Base-by-base conservation (phyloP, 768 basidiomycete genomes). In the Lactarius psammicola region DNA sequence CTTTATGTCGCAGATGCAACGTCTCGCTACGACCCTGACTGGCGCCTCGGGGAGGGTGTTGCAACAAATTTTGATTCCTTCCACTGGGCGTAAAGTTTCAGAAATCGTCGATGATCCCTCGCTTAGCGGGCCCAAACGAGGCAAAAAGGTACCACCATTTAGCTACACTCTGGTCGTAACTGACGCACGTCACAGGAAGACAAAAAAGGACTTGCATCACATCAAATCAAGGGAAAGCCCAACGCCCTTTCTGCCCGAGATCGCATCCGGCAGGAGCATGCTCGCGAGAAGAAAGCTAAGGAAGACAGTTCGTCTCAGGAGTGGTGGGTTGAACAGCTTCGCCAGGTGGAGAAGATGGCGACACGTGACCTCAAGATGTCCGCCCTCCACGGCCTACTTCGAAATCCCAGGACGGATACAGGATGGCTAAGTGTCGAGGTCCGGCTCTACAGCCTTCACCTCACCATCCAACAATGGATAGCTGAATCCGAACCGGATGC, bases 1-100 rank as follows among this genome's bases (percentile, higher is more conserved):
- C 0, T 84, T 83, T 71, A 87, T 87, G 84, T 75, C 79, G 36
- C 76, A 71, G 15, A 70, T 90, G 62, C 85, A 86, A 59, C 75
- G 79, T 59, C 84, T 85, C 53, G 87, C 88, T 11, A 82, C 81
- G 44, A 87, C 86, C 0, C 72, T 90, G 63, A 87, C 85, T 0
- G 88, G 88, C 0, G 87, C 87, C 6, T 79, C 78, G 0, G 89
- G 88, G 1, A 78, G 76, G 1, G 73, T 74, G 9, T 74, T 90
- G 31, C 77, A 83, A 70, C 81, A 80, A 59, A 80, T 85, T 36
- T 76, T 80, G n/a, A 88, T 90, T 64, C 76, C 79, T 0, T 69
- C 80, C 1, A 80, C 79, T 10, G 73, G 79, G 55, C 64, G 53
- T 31, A 60, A 63, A 23, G 60, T 66, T 38, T 67, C 62, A 57